A percentile compares a stretch with the other conserved stretches of the same genome.
Evolutionary conservation across 2,329 filamentous ascomycete genomes (phyloP).

Genomic region (Berkeleyomyces rouxiae): DNA sequence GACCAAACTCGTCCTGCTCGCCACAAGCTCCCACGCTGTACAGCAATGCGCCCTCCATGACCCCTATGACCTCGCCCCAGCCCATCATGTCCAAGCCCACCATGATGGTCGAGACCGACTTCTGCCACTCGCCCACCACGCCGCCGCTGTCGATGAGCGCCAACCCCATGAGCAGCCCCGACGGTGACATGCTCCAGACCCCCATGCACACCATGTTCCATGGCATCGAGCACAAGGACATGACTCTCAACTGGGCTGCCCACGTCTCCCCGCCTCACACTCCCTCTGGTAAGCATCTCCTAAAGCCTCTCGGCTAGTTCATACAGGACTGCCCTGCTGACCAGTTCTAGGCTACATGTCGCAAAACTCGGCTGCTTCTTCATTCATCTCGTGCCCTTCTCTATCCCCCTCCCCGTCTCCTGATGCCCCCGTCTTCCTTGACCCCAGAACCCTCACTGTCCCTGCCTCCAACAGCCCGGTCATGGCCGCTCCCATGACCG

Average conservation of each 20-base stretch:
- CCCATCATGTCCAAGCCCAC: slow-evolving; percentile 56
- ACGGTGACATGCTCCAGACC: slow-evolving; percentile 63
- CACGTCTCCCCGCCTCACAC: slow-evolving; percentile 74
- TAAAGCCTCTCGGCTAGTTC: not conserved
- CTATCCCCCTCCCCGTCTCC: slow-evolving; percentile 65
- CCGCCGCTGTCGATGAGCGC: slow-evolving; percentile 73
- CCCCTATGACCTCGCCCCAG: slow-evolving; percentile 60
- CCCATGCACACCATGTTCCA: slow-evolving; percentile 69
- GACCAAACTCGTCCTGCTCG: slow-evolving; percentile 49
- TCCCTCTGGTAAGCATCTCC: slow-evolving; percentile 50
- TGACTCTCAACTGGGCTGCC: slow-evolving; percentile 57
- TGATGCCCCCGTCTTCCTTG: slow-evolving; percentile 65
- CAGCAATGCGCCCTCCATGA: slow-evolving; percentile 43
- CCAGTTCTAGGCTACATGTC: slow-evolving; percentile 13
- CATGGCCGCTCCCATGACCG: slow-evolving; percentile 42
- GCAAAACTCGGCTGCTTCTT: slow-evolving; percentile 5
- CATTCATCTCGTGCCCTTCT: slow-evolving; percentile 52
- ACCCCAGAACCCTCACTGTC: slow-evolving; percentile 78
- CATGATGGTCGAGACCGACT: slow-evolving; percentile 52
- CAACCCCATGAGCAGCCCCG: slow-evolving; percentile 75
- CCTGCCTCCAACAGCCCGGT: slow-evolving; percentile 33
- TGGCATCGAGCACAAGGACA: slow-evolving; percentile 38
- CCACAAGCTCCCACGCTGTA: slow-evolving; percentile 39
- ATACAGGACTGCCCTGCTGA: slow-evolving; percentile 14
- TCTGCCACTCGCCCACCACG: slow-evolving; percentile 47